Base-by-base conservation (phyloP, 495 filamentous ascomycete species). In the Diplogelasinospora grovesii region DNA sequence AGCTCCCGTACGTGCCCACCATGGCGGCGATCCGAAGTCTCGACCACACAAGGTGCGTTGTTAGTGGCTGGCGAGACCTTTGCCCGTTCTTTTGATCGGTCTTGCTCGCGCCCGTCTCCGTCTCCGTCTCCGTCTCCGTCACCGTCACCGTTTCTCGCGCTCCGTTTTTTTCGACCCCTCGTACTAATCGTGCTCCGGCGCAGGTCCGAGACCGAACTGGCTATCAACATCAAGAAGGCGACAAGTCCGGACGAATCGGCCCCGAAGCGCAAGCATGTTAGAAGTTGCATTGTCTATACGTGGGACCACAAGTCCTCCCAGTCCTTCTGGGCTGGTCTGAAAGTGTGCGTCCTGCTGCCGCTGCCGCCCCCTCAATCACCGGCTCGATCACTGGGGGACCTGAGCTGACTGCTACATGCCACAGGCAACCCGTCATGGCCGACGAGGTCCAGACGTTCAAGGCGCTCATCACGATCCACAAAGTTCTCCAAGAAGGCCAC, bases 221-320 rank as follows among this genome's bases (percentile, higher is more conserved):
- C 83, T 57, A 84, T 92, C 65, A 94, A 96, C 63, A 95, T 98
- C 64, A 81, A 83, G 59, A 98, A 98, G 69, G 92, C 92, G 13
- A 98, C 92, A 21, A 95, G 81, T 62, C 85, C 64, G 80, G 89
- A 97, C 59, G 90, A 97, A 69, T 86, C 88, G 4, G 90, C 90
- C 18, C 90, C 90, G 25, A 97, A 97, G 77, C 84, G 89, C 49
- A 98, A 98, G 66, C 92, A 98, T 88, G 92, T 98, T 45, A 83
- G 92, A 44, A 88, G 84, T 56, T 94, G 87, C 59, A 98, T 98
- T 60, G 89, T 98, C 29, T 97, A 98, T 61, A 97, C 92, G 41
- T 98, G 92, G 92, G 92, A 98, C 69, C 89, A 97, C 72, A 96
- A 96, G 69, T 93, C 86, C 47, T 95, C 90, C 28, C 73, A 79